Evolutionary conservation across 305 asterid genomes (phyloP).

Genomic region (Solanum hybrid): DNA sequence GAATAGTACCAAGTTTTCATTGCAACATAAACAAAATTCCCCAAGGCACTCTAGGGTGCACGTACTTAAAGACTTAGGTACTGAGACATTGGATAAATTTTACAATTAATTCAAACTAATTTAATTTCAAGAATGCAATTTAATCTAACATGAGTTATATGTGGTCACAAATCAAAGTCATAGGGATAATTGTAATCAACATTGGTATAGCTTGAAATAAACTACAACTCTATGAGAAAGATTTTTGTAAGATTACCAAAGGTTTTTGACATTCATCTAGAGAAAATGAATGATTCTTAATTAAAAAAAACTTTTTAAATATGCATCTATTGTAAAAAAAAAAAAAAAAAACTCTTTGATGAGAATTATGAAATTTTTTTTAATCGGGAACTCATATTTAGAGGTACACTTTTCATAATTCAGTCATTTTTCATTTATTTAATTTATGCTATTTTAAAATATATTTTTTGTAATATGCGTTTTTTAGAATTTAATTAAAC

Average conservation of each 20-base stretch:
- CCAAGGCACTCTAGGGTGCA: neutral
- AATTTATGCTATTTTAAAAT: neutral
- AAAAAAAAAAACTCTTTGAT: neutral
- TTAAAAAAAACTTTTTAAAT: no score
- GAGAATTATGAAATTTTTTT: neutral
- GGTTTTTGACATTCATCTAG: no score
- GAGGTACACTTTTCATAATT: neutral
- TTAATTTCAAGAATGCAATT: neutral
- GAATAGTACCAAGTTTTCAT: neutral
- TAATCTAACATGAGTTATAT: neutral
- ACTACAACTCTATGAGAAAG: neutral
- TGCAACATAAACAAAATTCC: neutral
- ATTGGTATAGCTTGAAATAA: neutral
- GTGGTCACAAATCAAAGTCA: neutral
- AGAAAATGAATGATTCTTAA: neutral
- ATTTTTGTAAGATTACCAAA: no score
- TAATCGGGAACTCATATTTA: neutral
- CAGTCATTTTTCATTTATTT: neutral
- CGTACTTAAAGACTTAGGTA: neutral
- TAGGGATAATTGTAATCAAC: neutral
- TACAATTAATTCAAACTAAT: neutral
- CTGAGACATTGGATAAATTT: neutral
- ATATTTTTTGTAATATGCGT: neutral
- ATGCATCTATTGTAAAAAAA: neutral
- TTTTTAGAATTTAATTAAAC: neutral